Evolutionary conservation across 257 asterid species (phyloP).

Genomic region (Coffea canephora): DNA sequence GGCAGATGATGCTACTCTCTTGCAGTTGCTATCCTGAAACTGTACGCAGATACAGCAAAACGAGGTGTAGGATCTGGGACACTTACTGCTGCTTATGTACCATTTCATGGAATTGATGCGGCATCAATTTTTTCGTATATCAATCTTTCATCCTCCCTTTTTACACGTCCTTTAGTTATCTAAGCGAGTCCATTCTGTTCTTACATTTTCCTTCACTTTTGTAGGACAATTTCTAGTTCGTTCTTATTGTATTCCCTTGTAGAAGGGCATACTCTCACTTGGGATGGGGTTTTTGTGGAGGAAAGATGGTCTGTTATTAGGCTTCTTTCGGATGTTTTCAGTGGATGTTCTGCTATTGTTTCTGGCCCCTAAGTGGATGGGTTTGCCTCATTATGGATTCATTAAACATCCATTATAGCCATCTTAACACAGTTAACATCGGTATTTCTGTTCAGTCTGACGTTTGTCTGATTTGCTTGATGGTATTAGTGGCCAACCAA

Average conservation of each 20-base stretch:
- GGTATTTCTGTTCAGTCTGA: too few species aligned
- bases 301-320: not conserved
- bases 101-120: constrained; percentile 11
- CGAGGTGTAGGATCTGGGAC: constrained; percentile 4
- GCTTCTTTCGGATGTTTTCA: not conserved
- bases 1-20: constrained; percentile 15
- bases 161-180: not conserved
- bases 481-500: too few species aligned
- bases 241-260: constrained; percentile 7
- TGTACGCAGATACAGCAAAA: constrained; percentile 3
- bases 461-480: too few species aligned
- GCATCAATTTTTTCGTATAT: not conserved
- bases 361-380: not conserved
- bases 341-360: not conserved
- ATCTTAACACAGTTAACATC: too few species aligned
- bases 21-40: constrained; percentile 13
- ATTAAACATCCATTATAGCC: not conserved
- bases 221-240: constrained; percentile 17
- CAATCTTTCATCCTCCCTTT: not conserved
- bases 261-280: constrained; percentile 1
- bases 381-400: not conserved
- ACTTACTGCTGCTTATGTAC: constrained; percentile 7
- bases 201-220: constrained; percentile 5
- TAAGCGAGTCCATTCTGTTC: not conserved
- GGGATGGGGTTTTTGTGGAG: constrained; percentile 24